These are phyloP conservation scores for Wickerhamomyces silvicola DNA, from an alignment of 805 yeast genomes.

Conservation along the genomic window DNA sequence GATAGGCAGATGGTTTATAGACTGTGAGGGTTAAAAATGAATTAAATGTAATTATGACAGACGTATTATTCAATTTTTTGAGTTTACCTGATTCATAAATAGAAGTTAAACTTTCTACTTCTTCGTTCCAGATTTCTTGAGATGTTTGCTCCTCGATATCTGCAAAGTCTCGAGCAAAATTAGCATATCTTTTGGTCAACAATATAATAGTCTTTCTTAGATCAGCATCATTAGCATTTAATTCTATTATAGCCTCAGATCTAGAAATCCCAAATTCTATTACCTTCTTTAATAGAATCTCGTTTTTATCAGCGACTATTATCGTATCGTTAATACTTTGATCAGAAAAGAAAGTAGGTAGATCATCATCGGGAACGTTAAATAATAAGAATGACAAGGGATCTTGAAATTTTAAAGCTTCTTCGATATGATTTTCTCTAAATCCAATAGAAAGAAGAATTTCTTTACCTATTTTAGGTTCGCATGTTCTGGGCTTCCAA, in stretches of 20 bases:
- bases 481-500: slow-evolving; percentile 34
- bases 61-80: slow-evolving; percentile 20
- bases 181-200: slow-evolving; percentile 35
- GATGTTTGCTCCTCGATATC: slow-evolving; percentile 7
- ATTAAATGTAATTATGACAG: slow-evolving; percentile 13
- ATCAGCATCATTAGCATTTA: slow-evolving; percentile 35
- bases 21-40: slow-evolving; percentile 29
- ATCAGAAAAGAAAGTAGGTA: slow-evolving; percentile 55
- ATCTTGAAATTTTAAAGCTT: slow-evolving; percentile 56
- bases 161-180: slow-evolving; percentile 12
- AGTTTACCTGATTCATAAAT: slow-evolving; percentile 40
- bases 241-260: slow-evolving; percentile 49
- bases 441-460: slow-evolving; percentile 54
- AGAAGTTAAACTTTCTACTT: slow-evolving; percentile 57
- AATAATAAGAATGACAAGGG: slow-evolving; percentile 52
- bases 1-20: slow-evolving; percentile 50
- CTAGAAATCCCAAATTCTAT: slow-evolving; percentile 64
- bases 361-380: slow-evolving; percentile 91
- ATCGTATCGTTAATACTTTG: slow-evolving; percentile 49
- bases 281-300: slow-evolving; percentile 48
- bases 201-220: slow-evolving; percentile 46
- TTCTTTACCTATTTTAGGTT: slow-evolving; percentile 10
- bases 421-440: slow-evolving; percentile 59
- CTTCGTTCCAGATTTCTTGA: slow-evolving; percentile 62
- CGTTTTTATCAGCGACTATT: slow-evolving; percentile 42